phyloP scores from a whole-genome alignment of 176 grass and related monocot species.

The Oryza brachyantha region DNA sequence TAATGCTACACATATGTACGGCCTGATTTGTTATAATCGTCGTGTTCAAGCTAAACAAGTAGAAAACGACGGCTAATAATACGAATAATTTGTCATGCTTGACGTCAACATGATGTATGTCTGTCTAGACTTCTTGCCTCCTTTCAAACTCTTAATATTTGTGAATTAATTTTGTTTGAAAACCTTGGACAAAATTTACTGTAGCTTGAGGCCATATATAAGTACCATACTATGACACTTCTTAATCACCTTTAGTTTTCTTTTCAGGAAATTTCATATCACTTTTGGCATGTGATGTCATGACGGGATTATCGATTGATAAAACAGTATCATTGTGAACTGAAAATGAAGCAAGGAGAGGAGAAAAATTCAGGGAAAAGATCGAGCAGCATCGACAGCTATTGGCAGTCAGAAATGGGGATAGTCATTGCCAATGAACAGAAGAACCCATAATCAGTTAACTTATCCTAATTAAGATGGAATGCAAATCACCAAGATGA shows the following conservation, averaged over 20 bases:
- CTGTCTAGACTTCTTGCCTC: not conserved
- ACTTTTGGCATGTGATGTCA: slow-evolving; percentile 16
- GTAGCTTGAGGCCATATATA: not conserved
- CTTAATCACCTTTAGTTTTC: slow-evolving; percentile 17
- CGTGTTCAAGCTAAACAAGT: slow-evolving; percentile 40
- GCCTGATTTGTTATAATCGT: slow-evolving; percentile 39
- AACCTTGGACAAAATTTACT: not conserved
- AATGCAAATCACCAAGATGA: not conserved
- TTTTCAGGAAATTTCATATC: slow-evolving; percentile 29
- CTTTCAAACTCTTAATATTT: not conserved
- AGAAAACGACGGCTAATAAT: slow-evolving; percentile 29
- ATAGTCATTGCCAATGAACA: slow-evolving; percentile 1
- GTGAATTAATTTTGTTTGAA: not conserved
- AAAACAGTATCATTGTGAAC: slow-evolving; percentile 14
- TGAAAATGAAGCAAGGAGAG: slow-evolving; percentile 8
- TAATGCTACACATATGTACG: not conserved
- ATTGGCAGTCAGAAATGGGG: not conserved
- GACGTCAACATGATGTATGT: slow-evolving; percentile 26
- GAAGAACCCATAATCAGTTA: not conserved
- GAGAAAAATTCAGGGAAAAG: slow-evolving; percentile 17
- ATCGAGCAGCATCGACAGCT: not conserved
- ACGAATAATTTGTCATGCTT: slow-evolving; percentile 3
- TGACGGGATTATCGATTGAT: not conserved
- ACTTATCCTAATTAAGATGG: not conserved
- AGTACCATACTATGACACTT: slow-evolving; percentile 10